Conservation (phyloP, 495 filamentous ascomycete genomes). For the Sordaria brevicollis region DNA sequence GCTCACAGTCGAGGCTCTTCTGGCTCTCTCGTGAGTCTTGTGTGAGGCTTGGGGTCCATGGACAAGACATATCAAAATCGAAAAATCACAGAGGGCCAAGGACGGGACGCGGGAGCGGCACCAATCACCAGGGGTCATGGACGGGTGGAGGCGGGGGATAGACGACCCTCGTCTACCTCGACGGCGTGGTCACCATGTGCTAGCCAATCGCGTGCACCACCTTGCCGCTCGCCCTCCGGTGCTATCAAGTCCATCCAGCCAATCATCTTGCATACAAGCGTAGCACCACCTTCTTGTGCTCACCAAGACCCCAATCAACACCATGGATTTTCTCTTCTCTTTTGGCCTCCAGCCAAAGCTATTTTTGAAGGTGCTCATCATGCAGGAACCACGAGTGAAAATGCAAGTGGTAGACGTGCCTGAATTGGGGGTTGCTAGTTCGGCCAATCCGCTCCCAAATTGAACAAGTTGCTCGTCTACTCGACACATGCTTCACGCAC, state of each 20-base stretch:
- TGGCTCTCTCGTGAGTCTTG: too few species aligned
- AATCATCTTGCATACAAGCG: constrained; percentile 9
- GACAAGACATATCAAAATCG: not conserved
- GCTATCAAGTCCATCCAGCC: constrained; percentile 6
- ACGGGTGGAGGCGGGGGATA: not conserved
- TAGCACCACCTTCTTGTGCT: not conserved
- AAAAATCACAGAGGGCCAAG: not conserved
- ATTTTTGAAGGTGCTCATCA: constrained; percentile 22
- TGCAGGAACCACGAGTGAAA: constrained; percentile 26
- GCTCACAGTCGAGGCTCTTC: not conserved
- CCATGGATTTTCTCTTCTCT: not conserved
- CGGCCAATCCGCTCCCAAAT: not conserved
- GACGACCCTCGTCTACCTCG: not conserved
- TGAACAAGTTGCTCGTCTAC: constrained; percentile 11
- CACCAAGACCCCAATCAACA: not conserved
- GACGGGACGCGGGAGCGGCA: not conserved
- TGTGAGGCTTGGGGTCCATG: not conserved
- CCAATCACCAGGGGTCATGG: not conserved
- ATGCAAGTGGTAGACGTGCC: constrained; percentile 30
- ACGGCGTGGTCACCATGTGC: not conserved
- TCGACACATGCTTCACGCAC: constrained; percentile 19
- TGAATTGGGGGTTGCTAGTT: constrained; percentile 18
- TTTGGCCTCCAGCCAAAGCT: constrained; percentile 12
- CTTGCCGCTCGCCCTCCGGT: constrained; percentile 18
- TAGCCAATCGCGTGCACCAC: constrained; percentile 12